Evolutionary conservation across 495 filamentous ascomycete species (phyloP), one percentile per base, ranked within the genome.

Genomic region (Pseudomonodictys pantanalensis): DNA sequence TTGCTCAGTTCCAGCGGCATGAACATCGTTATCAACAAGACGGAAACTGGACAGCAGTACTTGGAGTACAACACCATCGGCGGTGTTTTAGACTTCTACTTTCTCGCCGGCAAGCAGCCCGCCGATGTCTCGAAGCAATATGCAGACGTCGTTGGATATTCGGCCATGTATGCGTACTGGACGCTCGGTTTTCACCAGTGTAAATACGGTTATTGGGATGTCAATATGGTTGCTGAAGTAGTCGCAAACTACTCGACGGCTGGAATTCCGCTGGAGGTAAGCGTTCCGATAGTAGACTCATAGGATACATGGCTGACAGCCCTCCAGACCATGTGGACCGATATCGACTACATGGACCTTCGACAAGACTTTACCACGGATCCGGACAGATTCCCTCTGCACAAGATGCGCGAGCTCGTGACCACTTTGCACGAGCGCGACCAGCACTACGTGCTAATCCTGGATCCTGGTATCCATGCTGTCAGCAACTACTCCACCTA

Each of bases 271-370:
- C 75, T 96, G 7, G 90, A 96, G 71, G 90, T 87, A n/a, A n/a
- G n/a, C n/a, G n/a, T n/a, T n/a, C n/a, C n/a, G n/a, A n/a, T n/a
- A n/a, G n/a, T n/a, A n/a, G n/a, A n/a, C n/a, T n/a, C n/a, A n/a
- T n/a, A n/a, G n/a, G n/a, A n/a, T n/a, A n/a, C n/a, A n/a, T n/a
- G n/a, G n/a, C n/a, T n/a, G n/a, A n/a, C n/a, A n/a, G n/a, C n/a
- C n/a, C n/a, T n/a, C n/a, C n/a, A n/a, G n/a, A n/a, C n/a, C 0
- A 89, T 91, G 84, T 95, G 90, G 91, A 92, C 86, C 4, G 89
- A 93, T 67, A 93, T 93, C 30, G 64, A 71, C 48, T 66, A 73
- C 62, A 73, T 67, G 64, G 22, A 67, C 29, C 79, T 81, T 74
- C 58, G 81, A 52, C 75, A 80, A 12, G 77, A 67, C 38, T 67